phyloP scores from a whole-genome alignment of 148 eudicot genomes.

The Fagopyrum homotropicum region DNA sequence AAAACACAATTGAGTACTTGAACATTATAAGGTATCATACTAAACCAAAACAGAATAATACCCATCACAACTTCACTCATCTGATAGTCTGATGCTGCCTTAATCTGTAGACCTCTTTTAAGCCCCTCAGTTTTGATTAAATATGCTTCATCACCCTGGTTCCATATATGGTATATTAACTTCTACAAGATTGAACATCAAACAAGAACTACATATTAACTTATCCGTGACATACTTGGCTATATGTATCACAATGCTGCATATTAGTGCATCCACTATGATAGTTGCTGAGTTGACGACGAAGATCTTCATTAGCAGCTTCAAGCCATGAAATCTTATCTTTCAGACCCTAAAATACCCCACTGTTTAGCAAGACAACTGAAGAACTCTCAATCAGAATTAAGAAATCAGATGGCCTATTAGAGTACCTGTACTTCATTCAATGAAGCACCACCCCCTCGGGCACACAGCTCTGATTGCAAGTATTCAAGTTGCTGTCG shows the following conservation, averaged over 20 bases:
- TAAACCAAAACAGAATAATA: slow-evolving; percentile 17
- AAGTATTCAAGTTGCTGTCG: slow-evolving; percentile 85
- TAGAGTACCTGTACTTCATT: slow-evolving; percentile 64
- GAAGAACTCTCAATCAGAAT: neutral
- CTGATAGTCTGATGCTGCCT: slow-evolving; percentile 63
- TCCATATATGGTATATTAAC: no score
- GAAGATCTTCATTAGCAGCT: slow-evolving; percentile 80
- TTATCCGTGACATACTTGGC: slow-evolving; percentile 35
- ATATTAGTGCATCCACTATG: slow-evolving; percentile 49
- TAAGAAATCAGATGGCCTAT: neutral
- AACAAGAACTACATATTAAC: neutral
- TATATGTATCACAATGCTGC: slow-evolving; percentile 43
- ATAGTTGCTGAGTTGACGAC: slow-evolving; percentile 63
- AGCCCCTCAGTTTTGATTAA: slow-evolving; percentile 62
- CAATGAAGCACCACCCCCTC: slow-evolving; percentile 72
- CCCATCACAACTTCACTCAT: slow-evolving; percentile 71
- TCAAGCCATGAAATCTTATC: slow-evolving; percentile 91
- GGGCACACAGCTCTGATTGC: slow-evolving; percentile 94
- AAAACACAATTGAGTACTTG: no score
- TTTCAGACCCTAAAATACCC: slow-evolving; percentile 47
- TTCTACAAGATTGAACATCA: no score
- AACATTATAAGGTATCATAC: no score
- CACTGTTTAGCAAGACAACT: neutral
- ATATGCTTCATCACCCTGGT: slow-evolving; percentile 44
- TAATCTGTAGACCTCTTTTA: slow-evolving; percentile 76